Base-by-base conservation (phyloP, 768 basidiomycete species). In the Mycena amicta region DNA sequence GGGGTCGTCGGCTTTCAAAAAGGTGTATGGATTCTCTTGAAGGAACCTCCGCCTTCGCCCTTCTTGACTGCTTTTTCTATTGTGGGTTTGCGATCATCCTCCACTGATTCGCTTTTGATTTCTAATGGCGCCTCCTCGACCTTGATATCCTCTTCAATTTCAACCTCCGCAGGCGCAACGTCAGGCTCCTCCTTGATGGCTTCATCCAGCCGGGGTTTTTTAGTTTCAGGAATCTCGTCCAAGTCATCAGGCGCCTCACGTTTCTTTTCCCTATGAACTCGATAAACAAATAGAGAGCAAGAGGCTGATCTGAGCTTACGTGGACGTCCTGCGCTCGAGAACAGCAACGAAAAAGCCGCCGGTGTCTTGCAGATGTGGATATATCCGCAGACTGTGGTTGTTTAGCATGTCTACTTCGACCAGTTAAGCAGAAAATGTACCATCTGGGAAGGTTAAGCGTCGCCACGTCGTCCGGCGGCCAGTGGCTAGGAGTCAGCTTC, bases 291-390 rank as follows among this genome's bases (percentile, higher is more conserved):
- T n/a, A n/a, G n/a, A n/a, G n/a, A n/a, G n/a, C n/a, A n/a, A n/a
- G n/a, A n/a, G n/a, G n/a, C n/a, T n/a, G n/a, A n/a, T n/a, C n/a
- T n/a, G n/a, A n/a, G n/a, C n/a, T n/a, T n/a, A n/a, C n/a, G n/a
- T n/a, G n/a, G n/a, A n/a, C n/a, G n/a, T n/a, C n/a, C 75, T 83
- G 67, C 80, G 83, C 68, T 89, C 82, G 31, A 98, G 72, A 0
- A 97, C 90, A 12, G 94, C 94, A n/a, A 99, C 87, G 69, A 97
- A 99, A 75, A 99, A 99, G 0, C 95, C 97, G 2, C 97, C 97
- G 0, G 95, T 93, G 68, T 99, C 92, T 72, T 98, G 97, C 8
- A 97, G 76, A 70, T 98, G 95, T 2, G 97, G 95, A 68, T 96
- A 92, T 61, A 98, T 85, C 37, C 97, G 84, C 71, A 98, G 75